A percentile compares a stretch with the other conserved stretches of the same genome.
phyloP scores from a whole-genome alignment of 2,329 filamentous ascomycete species.

The Aspergillus pseudoterreus region DNA sequence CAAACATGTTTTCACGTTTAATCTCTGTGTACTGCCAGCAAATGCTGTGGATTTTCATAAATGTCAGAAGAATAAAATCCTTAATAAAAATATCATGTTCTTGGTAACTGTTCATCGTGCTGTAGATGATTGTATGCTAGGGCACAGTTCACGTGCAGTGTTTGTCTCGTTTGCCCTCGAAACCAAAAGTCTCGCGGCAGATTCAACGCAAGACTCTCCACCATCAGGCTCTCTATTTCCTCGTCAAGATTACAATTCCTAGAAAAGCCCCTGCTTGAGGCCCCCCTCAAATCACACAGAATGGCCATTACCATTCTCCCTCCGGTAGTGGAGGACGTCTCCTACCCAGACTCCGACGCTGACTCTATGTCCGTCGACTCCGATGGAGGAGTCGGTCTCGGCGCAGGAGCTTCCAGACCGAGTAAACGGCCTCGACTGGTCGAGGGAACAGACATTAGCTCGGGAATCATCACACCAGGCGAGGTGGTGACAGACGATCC shows the following conservation, averaged over 20 bases:
- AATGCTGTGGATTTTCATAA: too few species aligned
- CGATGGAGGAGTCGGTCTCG: slow-evolving; percentile 38
- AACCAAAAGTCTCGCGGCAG: slow-evolving; percentile 9
- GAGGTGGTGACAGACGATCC: slow-evolving; percentile 83
- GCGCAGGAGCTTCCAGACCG: slow-evolving; percentile 27
- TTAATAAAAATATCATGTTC: too few species aligned
- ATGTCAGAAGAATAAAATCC: too few species aligned
- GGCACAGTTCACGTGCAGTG: slow-evolving; percentile 10
- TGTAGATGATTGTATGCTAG: slow-evolving; percentile 13
- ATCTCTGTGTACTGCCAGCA: too few species aligned
- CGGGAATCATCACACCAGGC: slow-evolving; percentile 76
- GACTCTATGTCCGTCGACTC: slow-evolving; percentile 50
- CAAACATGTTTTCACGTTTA: too few species aligned
- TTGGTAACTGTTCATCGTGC: too few species aligned
- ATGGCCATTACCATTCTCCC: slow-evolving; percentile 61
- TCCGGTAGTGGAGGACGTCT: slow-evolving; percentile 40
- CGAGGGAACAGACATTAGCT: slow-evolving; percentile 23
- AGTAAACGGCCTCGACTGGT: slow-evolving; percentile 36
- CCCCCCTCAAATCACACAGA: background rate
- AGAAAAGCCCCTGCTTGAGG: too few species aligned
- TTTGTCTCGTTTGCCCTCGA: slow-evolving; percentile 19
- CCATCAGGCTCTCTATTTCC: background rate
- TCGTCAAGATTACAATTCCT: background rate
- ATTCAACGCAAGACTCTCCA: slow-evolving; percentile 4
- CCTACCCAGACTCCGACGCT: slow-evolving; percentile 40